Evolutionary conservation across 2,329 filamentous ascomycete species (phyloP).

Genomic region (Teratosphaeria epicoccoides): DNA sequence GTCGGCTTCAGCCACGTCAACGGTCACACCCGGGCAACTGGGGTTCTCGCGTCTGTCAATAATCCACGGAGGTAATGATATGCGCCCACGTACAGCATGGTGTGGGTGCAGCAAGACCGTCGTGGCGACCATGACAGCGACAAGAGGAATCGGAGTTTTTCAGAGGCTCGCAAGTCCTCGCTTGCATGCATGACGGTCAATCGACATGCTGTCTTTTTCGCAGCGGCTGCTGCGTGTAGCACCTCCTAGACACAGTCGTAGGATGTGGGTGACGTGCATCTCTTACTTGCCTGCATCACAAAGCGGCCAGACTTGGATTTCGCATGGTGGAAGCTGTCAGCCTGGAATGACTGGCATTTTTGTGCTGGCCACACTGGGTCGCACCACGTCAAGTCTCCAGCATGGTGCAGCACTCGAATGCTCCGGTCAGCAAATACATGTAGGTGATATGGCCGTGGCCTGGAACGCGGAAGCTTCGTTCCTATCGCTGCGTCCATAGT

Average conservation of each 20-base stretch:
- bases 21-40: background rate
- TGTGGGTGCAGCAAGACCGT: background rate
- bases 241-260: too few relatives aligned
- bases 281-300: too few relatives aligned
- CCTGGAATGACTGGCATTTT: background rate
- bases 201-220: background rate
- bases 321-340: background rate
- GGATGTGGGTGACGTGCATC: background rate
- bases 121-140: background rate
- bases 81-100: background rate
- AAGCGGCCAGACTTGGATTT: background rate
- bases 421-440: too few relatives aligned
- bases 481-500: too few relatives aligned
- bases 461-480: too few relatives aligned
- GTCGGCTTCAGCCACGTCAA: background rate
- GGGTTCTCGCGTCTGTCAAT: background rate
- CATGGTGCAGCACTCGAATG: background rate
- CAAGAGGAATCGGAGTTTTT: background rate
- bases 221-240: background rate
- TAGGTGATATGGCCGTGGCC: too few relatives aligned
- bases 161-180: background rate
- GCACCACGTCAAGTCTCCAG: background rate
- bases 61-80: too few relatives aligned
- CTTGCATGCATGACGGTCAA: background rate
- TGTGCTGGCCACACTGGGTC: background rate